These are phyloP conservation scores for Cucurbita argyrosperma DNA, from an alignment of 306 rosid species.

Conservation along the genomic window DNA sequence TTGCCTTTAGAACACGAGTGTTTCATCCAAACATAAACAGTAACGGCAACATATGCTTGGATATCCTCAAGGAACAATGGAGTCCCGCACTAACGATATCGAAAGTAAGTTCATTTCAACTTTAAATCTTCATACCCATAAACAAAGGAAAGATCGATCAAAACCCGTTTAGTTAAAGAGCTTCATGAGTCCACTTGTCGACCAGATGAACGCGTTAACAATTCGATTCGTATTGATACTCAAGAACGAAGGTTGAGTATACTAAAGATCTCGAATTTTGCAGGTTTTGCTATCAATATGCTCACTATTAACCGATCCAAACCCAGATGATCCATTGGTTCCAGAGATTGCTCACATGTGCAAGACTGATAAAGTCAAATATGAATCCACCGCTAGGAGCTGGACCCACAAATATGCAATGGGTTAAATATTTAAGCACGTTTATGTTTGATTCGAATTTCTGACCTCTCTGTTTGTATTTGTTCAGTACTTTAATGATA, in stretches of 20 bases:
- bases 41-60: conserved; percentile 79
- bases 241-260: neutral
- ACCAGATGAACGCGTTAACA: too few relatives aligned
- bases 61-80: conserved; percentile 95
- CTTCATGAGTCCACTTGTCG: too few relatives aligned
- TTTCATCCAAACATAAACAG: conserved; percentile 87
- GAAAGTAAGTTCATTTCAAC: conserved; percentile 29
- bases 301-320: conserved; percentile 76
- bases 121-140: too few relatives aligned
- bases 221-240: too few relatives aligned
- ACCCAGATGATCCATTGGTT: conserved; percentile 86
- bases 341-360: conserved; percentile 93
- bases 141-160: too few relatives aligned
- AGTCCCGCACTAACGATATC: conserved; percentile 96
- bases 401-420: conserved; percentile 92
- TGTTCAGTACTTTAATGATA: neutral
- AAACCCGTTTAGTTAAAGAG: too few relatives aligned
- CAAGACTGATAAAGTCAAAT: conserved; percentile 56
- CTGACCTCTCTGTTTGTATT: neutral
- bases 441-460: too few relatives aligned
- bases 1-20: conserved; percentile 85
- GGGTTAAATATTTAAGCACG: conserved; percentile 19
- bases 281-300: conserved; percentile 85
- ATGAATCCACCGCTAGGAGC: conserved; percentile 73
- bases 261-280: neutral